phyloP scores from a whole-genome alignment of 768 basidiomycete species.

The Solioccasus polychromus region DNA sequence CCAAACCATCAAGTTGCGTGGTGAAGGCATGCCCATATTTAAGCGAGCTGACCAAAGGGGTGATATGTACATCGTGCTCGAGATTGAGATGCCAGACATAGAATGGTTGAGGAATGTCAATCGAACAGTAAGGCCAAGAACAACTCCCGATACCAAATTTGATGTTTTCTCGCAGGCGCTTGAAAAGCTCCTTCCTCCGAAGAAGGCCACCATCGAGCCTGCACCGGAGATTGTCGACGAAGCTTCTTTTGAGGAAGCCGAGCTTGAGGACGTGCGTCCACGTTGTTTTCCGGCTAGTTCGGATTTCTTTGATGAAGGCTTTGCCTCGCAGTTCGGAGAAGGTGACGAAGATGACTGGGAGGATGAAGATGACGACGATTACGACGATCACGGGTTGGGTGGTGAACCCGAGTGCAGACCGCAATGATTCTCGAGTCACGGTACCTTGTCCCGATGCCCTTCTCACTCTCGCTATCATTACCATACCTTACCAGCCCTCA shows the following conservation, averaged over 20 bases:
- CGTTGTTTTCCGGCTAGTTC: conserved; percentile 70
- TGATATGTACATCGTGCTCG: conserved; percentile 77
- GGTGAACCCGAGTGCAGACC: conserved; percentile 59
- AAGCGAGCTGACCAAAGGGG: conserved; percentile 67
- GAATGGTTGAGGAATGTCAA: conserved; percentile 74
- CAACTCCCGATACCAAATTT: not conserved
- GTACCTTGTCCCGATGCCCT: conserved; percentile 10
- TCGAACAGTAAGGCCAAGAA: conserved; percentile 41
- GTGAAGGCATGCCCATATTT: conserved; percentile 88
- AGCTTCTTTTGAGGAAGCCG: conserved; percentile 69
- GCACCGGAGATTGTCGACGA: conserved; percentile 69
- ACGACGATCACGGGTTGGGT: conserved; percentile 37
- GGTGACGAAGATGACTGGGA: conserved; percentile 68
- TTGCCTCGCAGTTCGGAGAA: conserved; percentile 68
- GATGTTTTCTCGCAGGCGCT: conserved; percentile 49
- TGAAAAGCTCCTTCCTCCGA: conserved; percentile 67
- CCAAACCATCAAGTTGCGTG: conserved; percentile 69
- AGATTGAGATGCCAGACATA: conserved; percentile 84
- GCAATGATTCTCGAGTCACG: conserved; percentile 40
- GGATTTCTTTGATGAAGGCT: conserved; percentile 76
- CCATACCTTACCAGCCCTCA: conserved; percentile 16
- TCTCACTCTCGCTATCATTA: conserved; percentile 11
- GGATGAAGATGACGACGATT: conserved; percentile 66
- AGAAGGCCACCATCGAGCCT: conserved; percentile 71
- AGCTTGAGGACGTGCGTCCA: conserved; percentile 81